Base-by-base conservation (phyloP, 2,329 filamentous ascomycete genomes). In the Leptographium galeiforme region DNA sequence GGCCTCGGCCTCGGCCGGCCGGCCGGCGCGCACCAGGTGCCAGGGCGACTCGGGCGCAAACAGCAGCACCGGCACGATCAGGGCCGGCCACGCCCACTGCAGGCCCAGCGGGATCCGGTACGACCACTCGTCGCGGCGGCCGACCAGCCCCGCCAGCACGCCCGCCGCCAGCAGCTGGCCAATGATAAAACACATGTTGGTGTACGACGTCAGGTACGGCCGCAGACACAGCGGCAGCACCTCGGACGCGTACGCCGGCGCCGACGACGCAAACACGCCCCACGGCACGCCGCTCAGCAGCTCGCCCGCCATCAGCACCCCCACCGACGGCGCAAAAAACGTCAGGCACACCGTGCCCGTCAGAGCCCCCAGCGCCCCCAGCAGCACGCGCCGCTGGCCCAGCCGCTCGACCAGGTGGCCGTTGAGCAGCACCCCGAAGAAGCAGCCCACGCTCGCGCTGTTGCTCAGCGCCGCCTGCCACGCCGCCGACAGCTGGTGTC, bases 121-220 rank as follows among this genome's bases (percentile, higher is more conserved):
- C 2, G 66, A 66, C 70, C 68, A 71, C 53, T 74, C 60, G 49
- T 55, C 53, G 11, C 11, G 63, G 63, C 2, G 61, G 52, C 36
- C 64, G 6, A 72, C 60, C 19, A 72, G 66, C 6, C 60, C 66
- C 30, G 65, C 63, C 11, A 72, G 62, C 1, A 74, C 68, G n/a
- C 66, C 69, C 0, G 69, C 63, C 1, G 68, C 66, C 18, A 57
- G 45, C 16, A 59, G 56, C 47, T 59, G 58, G 25, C 58, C 58
- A n/a, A 79, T 76, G 8, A 68, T 68, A 66, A 71, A 75, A 53
- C 72, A 75, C 53, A 75, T 62, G 55, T 74, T 74, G 19, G 71
- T 68, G 53, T 70, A 73, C 0, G 67, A 69, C 0, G 71, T 72
- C 34, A 76, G 60, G 53, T 67, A 67, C n/a, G 60, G 62, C 40